Conservation (phyloP, 768 basidiomycete genomes). For the Mycena capillaripes region DNA sequence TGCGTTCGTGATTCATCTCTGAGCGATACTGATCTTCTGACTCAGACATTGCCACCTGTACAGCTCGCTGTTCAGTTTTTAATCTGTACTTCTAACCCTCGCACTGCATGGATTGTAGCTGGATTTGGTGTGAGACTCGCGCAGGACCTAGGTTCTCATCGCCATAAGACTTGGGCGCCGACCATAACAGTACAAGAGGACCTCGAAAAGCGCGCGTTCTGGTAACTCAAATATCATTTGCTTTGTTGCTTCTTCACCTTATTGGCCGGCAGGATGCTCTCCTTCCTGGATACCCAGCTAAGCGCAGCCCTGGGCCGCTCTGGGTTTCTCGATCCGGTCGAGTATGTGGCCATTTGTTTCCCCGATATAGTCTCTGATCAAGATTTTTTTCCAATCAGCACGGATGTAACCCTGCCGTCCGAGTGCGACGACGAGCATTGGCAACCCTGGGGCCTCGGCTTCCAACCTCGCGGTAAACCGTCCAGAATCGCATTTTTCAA, state of each 20-base stretch:
- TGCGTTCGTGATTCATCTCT: background rate
- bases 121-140: background rate
- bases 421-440: conserved; percentile 6
- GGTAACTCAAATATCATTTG: background rate
- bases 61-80: background rate
- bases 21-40: background rate
- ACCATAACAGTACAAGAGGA: background rate
- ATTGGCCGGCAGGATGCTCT: background rate
- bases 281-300: background rate
- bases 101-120: background rate
- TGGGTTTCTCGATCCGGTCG: background rate
- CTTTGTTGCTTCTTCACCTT: no score
- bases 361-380: no score
- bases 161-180: background rate
- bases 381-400: background rate
- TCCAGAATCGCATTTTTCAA: background rate
- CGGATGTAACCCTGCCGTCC: background rate
- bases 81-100: background rate
- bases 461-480: background rate
- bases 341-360: background rate
- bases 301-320: background rate
- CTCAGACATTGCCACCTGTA: no score
- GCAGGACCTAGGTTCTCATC: background rate
- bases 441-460: background rate
- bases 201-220: background rate